Evolutionary conservation across 2,329 filamentous ascomycete species (phyloP).

Genomic region (Fusarium sp.): DNA sequence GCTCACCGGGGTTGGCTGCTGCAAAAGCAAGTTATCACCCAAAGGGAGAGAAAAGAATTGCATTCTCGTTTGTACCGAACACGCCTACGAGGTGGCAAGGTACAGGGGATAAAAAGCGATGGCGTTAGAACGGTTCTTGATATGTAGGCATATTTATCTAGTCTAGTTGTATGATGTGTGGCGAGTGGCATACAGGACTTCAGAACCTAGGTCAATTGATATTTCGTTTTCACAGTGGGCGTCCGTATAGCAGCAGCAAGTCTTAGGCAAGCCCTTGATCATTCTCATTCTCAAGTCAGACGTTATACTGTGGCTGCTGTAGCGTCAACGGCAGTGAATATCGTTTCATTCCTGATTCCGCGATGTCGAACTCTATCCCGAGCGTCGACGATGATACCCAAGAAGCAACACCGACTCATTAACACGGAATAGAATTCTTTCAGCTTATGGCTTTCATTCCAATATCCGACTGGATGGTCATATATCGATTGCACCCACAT

Average conservation of each 20-base stretch:
- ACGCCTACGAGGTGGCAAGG: slow-evolving; percentile 24
- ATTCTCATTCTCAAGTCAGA: slow-evolving; percentile 1
- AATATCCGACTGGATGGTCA: slow-evolving; percentile 11
- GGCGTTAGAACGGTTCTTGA: slow-evolving; percentile 48
- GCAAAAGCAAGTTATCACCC: slow-evolving; percentile 10
- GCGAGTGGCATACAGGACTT: slow-evolving; percentile 15
- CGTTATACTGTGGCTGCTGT: background rate
- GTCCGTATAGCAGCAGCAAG: background rate
- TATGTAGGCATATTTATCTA: slow-evolving; percentile 33
- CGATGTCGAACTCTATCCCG: background rate
- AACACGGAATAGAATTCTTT: background rate
- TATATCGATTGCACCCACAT: slow-evolving; percentile 1
- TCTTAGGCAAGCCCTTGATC: background rate
- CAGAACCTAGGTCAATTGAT: slow-evolving; percentile 30
- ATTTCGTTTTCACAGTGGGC: slow-evolving; percentile 9
- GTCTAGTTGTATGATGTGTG: slow-evolving; percentile 16
- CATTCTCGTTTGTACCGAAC: slow-evolving; percentile 35
- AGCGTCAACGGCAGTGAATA: background rate
- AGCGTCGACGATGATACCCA: background rate
- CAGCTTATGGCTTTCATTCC: background rate
- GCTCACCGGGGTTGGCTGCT: background rate
- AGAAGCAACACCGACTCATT: background rate
- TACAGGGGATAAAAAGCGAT: slow-evolving; percentile 45
- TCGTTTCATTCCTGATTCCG: background rate
- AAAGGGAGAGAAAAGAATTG: slow-evolving; percentile 12